phyloP scores from a whole-genome alignment of 805 yeast genomes.

The Cephaloascus albidus region DNA sequence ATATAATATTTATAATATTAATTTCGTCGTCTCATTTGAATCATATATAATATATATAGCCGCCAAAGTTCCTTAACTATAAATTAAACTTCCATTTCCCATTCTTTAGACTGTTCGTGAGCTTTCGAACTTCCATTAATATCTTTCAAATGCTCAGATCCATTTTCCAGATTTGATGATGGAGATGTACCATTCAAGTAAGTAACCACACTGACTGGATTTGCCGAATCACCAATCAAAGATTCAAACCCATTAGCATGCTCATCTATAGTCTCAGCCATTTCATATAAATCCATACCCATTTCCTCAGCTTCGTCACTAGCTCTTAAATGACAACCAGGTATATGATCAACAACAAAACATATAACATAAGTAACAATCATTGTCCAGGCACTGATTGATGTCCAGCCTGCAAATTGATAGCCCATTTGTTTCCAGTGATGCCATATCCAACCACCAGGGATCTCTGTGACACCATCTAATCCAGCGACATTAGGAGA shows the following conservation, averaged over 20 bases:
- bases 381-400: conserved; percentile 35
- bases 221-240: too few species aligned
- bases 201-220: too few species aligned
- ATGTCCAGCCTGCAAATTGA: conserved; percentile 33
- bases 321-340: conserved; percentile 38
- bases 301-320: conserved; percentile 35
- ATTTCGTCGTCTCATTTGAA: too few species aligned
- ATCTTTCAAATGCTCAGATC: too few species aligned
- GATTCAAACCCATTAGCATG: too few species aligned
- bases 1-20: too few species aligned
- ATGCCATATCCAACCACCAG: conserved; percentile 38
- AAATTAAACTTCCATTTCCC: too few species aligned
- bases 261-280: conserved; percentile 41
- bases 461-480: conserved; percentile 32
- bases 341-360: conserved; percentile 38
- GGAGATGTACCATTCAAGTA: too few species aligned
- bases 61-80: too few species aligned
- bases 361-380: conserved; percentile 32
- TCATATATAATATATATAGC: too few species aligned
- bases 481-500: conserved; percentile 30
- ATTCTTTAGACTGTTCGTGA: too few species aligned
- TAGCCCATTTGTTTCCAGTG: conserved; percentile 35
- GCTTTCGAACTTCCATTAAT: not conserved
- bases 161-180: too few species aligned
- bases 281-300: conserved; percentile 42